phyloP scores from a whole-genome alignment of 192 early-diverging fungal genomes.

The Dissophora globulifera region DNA sequence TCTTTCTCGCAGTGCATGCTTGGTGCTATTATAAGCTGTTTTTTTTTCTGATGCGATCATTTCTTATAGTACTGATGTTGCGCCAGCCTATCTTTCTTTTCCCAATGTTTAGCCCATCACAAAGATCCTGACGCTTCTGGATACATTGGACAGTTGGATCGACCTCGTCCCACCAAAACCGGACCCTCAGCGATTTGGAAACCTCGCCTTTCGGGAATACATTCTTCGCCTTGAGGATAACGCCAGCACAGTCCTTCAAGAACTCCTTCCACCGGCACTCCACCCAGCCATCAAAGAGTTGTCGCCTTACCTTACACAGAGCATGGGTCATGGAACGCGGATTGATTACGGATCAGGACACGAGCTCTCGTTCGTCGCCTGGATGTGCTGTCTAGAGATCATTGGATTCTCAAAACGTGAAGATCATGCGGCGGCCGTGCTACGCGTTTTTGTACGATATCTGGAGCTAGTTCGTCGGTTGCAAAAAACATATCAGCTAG shows the following conservation, averaged over 20 bases:
- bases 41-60: no score
- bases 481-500: constrained; percentile 86
- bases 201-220: constrained; percentile 90
- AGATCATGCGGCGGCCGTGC: constrained; percentile 80
- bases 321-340: constrained; percentile 89
- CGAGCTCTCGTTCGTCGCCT: constrained; percentile 89
- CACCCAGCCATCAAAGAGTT: constrained; percentile 77
- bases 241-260: constrained; percentile 33
- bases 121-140: constrained; percentile 69
- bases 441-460: constrained; percentile 82
- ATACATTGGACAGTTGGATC: constrained; percentile 75
- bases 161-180: constrained; percentile 80
- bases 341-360: constrained; percentile 99
- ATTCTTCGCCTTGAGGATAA: constrained; percentile 48
- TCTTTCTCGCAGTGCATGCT: no score
- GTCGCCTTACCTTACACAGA: constrained; percentile 70
- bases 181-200: constrained; percentile 87
- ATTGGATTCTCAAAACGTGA: constrained; percentile 66
- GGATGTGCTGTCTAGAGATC: constrained; percentile 82
- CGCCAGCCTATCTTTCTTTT: no score
- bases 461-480: constrained; percentile 81
- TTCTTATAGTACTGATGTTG: no score
- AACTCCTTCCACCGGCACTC: constrained; percentile 36
- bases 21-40: no score
- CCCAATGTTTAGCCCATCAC: constrained; percentile 60